These are phyloP conservation scores for Xylona heveae DNA, from an alignment of 495 filamentous ascomycete genomes.

Conservation along the genomic window DNA sequence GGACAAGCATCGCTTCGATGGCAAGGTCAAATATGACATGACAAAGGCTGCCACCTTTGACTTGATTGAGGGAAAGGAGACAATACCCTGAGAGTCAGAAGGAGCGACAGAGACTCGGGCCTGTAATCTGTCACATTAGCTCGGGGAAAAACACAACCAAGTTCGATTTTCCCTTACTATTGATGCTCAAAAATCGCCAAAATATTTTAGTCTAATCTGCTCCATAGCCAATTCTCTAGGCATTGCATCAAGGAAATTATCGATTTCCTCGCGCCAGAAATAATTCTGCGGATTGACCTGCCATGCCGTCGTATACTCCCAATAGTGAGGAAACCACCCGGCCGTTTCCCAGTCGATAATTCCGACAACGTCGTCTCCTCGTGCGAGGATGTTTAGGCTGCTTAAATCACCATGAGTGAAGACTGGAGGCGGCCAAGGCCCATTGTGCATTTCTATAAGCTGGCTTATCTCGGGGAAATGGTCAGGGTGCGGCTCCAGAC, in stretches of 20 bases:
- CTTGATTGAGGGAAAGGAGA: conserved; percentile 16
- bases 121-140: conserved; percentile 5
- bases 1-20: conserved; percentile 17
- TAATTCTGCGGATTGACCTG: conserved; percentile 26
- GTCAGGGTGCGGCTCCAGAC: conserved; percentile 16
- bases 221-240: conserved; percentile 28
- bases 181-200: conserved; percentile 3
- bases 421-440: conserved; percentile 12
- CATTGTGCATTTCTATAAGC: conserved; percentile 17
- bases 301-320: conserved; percentile 26
- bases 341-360: conserved; percentile 32
- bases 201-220: conserved; percentile 17
- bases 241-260: conserved; percentile 25
- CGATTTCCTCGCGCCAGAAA: conserved; percentile 25
- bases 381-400: conserved; percentile 14
- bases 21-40: conserved; percentile 10
- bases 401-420: conserved; percentile 18
- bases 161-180: neutral
- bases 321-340: conserved; percentile 28
- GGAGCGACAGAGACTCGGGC: conserved; percentile 5
- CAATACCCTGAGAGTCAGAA: conserved; percentile 6
- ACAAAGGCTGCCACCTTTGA: conserved; percentile 16
- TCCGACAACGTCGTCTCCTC: conserved; percentile 16
- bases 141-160: too few relatives aligned
- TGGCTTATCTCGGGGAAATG: conserved; percentile 16